Percentiles rank a stretch among this genome's conserved stretches.
These are phyloP conservation scores for Penicillium coprophilum DNA, from an alignment of 495 filamentous ascomycete species.

Conservation along the genomic window DNA sequence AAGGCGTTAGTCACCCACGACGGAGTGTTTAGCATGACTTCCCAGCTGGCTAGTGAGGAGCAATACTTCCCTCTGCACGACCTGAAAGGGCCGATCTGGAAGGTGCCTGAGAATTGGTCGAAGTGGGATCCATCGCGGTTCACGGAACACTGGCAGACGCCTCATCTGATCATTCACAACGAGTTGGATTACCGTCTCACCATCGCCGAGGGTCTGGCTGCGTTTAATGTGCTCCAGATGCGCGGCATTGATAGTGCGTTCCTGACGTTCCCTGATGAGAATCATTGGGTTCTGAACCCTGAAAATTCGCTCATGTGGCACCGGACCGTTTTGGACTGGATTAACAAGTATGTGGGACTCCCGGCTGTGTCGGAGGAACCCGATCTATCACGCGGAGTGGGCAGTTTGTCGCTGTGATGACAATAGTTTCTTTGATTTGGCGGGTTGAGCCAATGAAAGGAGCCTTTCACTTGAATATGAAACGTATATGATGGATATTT, in stretches of 20 bases:
- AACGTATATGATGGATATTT: conserved; percentile 1
- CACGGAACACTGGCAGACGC: conserved; percentile 76
- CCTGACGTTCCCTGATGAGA: conserved; percentile 82
- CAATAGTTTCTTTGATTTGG: conserved; percentile 4
- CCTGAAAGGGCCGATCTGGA: conserved; percentile 73
- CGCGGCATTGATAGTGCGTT: conserved; percentile 49
- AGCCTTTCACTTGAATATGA: conserved; percentile 4
- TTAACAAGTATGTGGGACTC: conserved; percentile 75
- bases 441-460: background rate
- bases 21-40: conserved; percentile 78
- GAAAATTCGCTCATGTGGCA: conserved; percentile 94
- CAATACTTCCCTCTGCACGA: conserved; percentile 88
- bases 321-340: conserved; percentile 81
- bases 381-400: conserved; percentile 21
- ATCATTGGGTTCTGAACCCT: conserved; percentile 86
- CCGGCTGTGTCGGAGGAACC: conserved; percentile 33
- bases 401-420: conserved; percentile 24
- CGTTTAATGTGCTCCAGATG: conserved; percentile 86
- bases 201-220: conserved; percentile 76
- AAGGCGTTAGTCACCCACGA: conserved; percentile 91
- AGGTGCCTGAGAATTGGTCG: conserved; percentile 69
- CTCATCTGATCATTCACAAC: conserved; percentile 85
- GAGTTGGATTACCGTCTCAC: conserved; percentile 89
- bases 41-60: conserved; percentile 76
- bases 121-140: conserved; percentile 77